Base-by-base conservation (phyloP, 2,329 filamentous ascomycete species). In the Colletotrichum orbiculare region DNA sequence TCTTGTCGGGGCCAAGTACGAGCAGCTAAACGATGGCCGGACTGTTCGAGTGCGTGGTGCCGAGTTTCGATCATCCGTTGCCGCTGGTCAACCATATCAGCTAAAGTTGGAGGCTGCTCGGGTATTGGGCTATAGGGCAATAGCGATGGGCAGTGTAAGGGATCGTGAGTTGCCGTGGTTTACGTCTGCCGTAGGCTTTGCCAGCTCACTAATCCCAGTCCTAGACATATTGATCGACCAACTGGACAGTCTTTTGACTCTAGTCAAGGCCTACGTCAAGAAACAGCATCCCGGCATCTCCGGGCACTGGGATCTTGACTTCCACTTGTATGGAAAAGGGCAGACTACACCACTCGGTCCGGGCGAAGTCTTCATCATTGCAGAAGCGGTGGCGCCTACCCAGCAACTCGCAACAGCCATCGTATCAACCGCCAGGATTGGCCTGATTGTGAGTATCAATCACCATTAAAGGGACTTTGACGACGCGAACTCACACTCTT, bases 51-150 rank as follows among this genome's bases (percentile, higher is more conserved):
- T 81, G 1, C 61, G 72, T 1, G 79, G 79, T 1, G 75, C 75
- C 13, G 68, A 69, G 11, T 83, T 83, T 60, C 68, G 72, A 39
- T 73, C 59, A 13, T 71, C 50, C 46, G 15, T 6, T 5, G 38
- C 43, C 2, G 10, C 11, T 10, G 54, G 46, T 2, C 34, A 47
- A 11, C 71, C 56, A 8, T 85, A 85, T 64, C 78, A 78, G 17
- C 69, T 85, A 15, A 86, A 86, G 67, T 72, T 86, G 0, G 83
- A 86, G 69, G 83, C 76, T 0, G 83, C 79, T 0, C 73, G 70
- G 2, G 67, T 78, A 2, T 66, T 76, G 4, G 83, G 83, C 1
- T 82, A 80, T 65, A 76, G 81, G 4, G 75, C 78, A 0, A 78
- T 81, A 41, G 83, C 79, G 55, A 75, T 85, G 66, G 83, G 83